Evolutionary conservation across 176 grass and related monocot species (phyloP).

Genomic region (Bonia amplexicaulis): DNA sequence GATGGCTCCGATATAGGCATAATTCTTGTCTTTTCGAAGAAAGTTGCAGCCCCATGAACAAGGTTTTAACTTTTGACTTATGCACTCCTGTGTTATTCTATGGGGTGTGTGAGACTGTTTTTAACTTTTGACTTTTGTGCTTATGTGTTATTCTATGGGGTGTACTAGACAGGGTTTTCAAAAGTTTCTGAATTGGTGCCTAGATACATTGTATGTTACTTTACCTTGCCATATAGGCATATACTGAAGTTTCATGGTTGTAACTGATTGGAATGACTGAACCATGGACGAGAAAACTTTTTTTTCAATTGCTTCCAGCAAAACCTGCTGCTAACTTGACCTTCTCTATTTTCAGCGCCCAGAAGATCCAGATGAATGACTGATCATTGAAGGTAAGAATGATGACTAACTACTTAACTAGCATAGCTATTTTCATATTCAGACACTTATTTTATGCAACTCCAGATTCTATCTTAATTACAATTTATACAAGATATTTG

Average conservation of each 20-base stretch:
- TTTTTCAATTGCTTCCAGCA: background rate
- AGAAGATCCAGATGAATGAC: slow-evolving; percentile 30
- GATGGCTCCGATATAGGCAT: background rate
- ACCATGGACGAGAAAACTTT: background rate
- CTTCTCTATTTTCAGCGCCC: slow-evolving; percentile 28
- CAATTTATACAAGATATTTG: background rate
- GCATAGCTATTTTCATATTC: background rate
- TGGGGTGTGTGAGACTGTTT: background rate
- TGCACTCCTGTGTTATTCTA: background rate
- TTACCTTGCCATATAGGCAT: background rate
- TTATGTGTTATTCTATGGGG: background rate
- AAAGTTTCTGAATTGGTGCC: background rate
- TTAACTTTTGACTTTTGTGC: background rate
- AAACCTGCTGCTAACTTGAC: background rate
- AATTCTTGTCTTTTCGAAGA: background rate
- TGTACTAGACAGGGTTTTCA: background rate
- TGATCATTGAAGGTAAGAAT: slow-evolving; percentile 18
- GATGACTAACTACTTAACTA: background rate
- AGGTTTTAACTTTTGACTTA: background rate
- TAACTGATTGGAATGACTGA: background rate
- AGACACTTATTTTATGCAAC: background rate
- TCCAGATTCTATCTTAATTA: background rate
- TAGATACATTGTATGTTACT: background rate
- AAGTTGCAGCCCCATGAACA: background rate
- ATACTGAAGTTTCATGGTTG: background rate